phyloP scores from a whole-genome alignment of 2,329 filamentous ascomycete species.

The Hypocreales sp. region DNA sequence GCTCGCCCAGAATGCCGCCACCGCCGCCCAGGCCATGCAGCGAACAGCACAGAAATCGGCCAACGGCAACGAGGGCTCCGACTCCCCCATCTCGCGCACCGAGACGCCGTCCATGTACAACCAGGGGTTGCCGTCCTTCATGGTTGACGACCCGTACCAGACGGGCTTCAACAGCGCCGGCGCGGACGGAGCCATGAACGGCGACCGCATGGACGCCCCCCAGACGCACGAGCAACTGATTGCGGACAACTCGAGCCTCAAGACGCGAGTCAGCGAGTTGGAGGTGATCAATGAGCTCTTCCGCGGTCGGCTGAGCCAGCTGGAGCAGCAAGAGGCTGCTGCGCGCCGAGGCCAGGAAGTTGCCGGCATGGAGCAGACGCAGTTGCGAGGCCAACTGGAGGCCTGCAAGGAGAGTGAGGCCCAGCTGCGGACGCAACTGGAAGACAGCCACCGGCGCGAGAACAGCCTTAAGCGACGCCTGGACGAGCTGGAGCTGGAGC shows the following conservation, averaged over 20 bases:
- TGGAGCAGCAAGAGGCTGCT: constrained; percentile 61
- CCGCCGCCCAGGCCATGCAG: constrained; percentile 35
- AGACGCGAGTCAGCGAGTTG: constrained; percentile 86
- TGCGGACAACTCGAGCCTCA: constrained; percentile 71
- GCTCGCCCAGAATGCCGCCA: constrained; percentile 34
- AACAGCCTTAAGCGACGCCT: constrained; percentile 68
- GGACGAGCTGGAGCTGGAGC: constrained; percentile 58
- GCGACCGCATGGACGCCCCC: constrained; percentile 51
- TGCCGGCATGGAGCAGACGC: constrained; percentile 36
- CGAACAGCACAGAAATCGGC: constrained; percentile 56
- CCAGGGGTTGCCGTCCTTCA: constrained; percentile 65
- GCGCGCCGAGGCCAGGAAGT: constrained; percentile 46
- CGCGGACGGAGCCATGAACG: constrained; percentile 39
- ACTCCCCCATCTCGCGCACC: constrained; percentile 67
- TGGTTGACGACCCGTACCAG: constrained; percentile 57
- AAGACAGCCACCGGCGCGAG: constrained; percentile 64
- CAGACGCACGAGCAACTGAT: constrained; percentile 70
- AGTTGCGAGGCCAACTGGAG: constrained; percentile 41
- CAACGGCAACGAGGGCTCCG: constrained; percentile 59
- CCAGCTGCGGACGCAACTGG: constrained; percentile 46
- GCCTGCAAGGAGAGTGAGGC: constrained; percentile 22
- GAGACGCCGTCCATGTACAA: constrained; percentile 63
- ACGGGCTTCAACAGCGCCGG: constrained; percentile 20
- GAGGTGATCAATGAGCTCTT: constrained; percentile 88
- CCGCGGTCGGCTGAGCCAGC: constrained; percentile 58